phyloP scores from a whole-genome alignment of 495 filamentous ascomycete species.

The Evernia prunastri region DNA sequence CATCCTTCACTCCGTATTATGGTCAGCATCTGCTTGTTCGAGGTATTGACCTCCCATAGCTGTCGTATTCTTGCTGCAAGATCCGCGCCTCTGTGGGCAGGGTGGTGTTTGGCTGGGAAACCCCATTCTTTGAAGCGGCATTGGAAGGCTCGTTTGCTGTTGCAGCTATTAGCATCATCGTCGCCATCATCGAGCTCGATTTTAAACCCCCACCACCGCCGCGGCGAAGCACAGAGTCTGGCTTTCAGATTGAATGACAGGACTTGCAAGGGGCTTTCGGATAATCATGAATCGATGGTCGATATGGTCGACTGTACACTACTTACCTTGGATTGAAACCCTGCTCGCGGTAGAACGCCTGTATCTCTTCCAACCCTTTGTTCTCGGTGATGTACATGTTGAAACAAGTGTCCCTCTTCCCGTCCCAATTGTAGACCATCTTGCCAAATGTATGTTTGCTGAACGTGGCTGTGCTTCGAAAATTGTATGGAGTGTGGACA shows the following conservation, averaged over 20 bases:
- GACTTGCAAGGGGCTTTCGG: constrained; percentile 6
- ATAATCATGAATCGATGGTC: neutral
- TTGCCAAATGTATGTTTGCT: neutral
- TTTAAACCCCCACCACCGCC: neutral
- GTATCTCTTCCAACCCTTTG: constrained; percentile 60
- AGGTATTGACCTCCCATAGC: constrained; percentile 68
- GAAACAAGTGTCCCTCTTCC: constrained; percentile 59
- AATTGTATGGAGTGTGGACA: neutral
- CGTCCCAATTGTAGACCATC: constrained; percentile 75
- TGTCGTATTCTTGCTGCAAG: constrained; percentile 63
- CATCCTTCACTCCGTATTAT: constrained; percentile 65
- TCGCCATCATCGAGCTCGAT: neutral
- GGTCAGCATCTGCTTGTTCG: constrained; percentile 65
- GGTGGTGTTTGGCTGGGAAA: constrained; percentile 67
- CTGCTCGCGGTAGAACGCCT: constrained; percentile 56
- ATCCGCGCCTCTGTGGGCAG: constrained; percentile 56
- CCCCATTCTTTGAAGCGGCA: constrained; percentile 70
- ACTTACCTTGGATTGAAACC: constrained; percentile 60
- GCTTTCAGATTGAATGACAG: neutral
- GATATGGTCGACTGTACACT: constrained; percentile 12
- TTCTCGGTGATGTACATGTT: constrained; percentile 69
- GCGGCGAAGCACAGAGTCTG: neutral
- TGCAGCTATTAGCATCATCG: neutral
- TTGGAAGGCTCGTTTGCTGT: constrained; percentile 67
- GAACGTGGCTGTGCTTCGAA: constrained; percentile 1